Evolutionary conservation across 352 stramenopile genomes (phyloP).

Genomic region (Phytophthora europaea): DNA sequence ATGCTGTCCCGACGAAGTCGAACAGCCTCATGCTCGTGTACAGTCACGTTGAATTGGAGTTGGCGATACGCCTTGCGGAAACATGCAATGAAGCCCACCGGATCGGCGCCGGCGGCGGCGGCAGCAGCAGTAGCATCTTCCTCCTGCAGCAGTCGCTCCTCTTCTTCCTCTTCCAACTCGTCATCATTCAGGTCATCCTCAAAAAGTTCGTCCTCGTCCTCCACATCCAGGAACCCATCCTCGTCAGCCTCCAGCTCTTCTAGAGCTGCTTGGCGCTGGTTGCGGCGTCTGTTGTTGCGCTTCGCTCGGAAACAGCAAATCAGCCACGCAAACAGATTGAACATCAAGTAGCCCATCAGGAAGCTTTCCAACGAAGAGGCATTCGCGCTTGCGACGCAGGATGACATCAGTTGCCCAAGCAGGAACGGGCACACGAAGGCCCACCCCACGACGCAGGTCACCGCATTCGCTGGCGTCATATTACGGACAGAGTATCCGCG

Average conservation of each 20-base stretch:
- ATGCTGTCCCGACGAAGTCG: conserved; percentile 72
- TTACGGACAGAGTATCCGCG: conserved; percentile 83
- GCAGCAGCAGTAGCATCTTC: conserved; percentile 16
- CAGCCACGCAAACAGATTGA: conserved; percentile 80
- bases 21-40: conserved; percentile 78
- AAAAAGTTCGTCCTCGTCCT: conserved; percentile 50
- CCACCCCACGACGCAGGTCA: conserved; percentile 72
- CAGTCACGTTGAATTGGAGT: conserved; percentile 72
- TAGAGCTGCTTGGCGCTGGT: conserved; percentile 43
- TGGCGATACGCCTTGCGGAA: conserved; percentile 78
- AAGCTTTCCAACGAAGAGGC: conserved; percentile 71
- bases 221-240: conserved; percentile 43
- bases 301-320: conserved; percentile 79
- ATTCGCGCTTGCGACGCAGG: conserved; percentile 58
- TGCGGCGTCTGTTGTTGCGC: conserved; percentile 51
- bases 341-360: conserved; percentile 78
- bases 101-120: conserved; percentile 16
- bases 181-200: conserved; percentile 50
- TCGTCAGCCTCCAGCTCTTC: conserved; percentile 51
- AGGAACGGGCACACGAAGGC: conserved; percentile 75
- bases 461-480: conserved; percentile 60
- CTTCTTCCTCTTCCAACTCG: conserved; percentile 49
- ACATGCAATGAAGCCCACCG: conserved; percentile 55
- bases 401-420: conserved; percentile 69
- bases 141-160: conserved; percentile 27